Evolutionary conservation across 495 filamentous ascomycete species (phyloP).

Genomic region (Recurvomyces mirabilis): DNA sequence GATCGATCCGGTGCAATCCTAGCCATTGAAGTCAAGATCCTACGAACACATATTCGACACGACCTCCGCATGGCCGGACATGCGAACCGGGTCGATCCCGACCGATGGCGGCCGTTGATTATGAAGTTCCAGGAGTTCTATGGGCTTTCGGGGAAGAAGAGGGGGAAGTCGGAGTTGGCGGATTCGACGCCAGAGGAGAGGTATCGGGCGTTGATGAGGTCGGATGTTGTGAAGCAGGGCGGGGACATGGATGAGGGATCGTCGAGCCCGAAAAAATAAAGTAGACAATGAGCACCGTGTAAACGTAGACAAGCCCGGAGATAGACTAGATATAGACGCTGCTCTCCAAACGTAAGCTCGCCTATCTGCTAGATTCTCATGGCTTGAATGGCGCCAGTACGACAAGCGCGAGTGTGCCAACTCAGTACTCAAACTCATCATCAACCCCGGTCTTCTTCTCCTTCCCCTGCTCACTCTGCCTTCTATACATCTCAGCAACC

Average conservation of each 20-base stretch:
- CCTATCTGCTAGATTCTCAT: too few species aligned
- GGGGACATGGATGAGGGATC: too few species aligned
- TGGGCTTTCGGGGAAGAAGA: slow-evolving; percentile 29
- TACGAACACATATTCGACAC: slow-evolving; percentile 18
- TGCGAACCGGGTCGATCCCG: slow-evolving; percentile 35
- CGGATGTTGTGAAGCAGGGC: too few species aligned
- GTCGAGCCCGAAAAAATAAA: too few species aligned
- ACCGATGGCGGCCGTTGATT: slow-evolving; percentile 34
- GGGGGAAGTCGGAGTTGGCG: slow-evolving; percentile 22
- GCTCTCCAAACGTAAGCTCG: too few species aligned
- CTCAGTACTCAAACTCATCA: slow-evolving; percentile 94
- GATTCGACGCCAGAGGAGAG: too few species aligned
- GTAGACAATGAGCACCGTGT: too few species aligned
- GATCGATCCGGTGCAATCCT: slow-evolving; percentile 14
- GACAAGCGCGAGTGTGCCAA: too few species aligned
- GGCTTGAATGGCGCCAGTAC: too few species aligned
- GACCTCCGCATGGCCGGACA: slow-evolving; percentile 26
- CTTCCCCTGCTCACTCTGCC: slow-evolving; percentile 76
- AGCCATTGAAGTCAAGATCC: slow-evolving; percentile 18
- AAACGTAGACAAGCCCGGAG: too few species aligned
- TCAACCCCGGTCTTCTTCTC: slow-evolving; percentile 73
- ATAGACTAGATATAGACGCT: too few species aligned
- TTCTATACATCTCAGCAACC: slow-evolving; percentile 93
- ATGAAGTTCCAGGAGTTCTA: slow-evolving; percentile 37
- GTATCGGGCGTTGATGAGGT: too few species aligned